Evolutionary conservation across 805 yeast species (phyloP).

Genomic region (Yarrowia deformans): DNA sequence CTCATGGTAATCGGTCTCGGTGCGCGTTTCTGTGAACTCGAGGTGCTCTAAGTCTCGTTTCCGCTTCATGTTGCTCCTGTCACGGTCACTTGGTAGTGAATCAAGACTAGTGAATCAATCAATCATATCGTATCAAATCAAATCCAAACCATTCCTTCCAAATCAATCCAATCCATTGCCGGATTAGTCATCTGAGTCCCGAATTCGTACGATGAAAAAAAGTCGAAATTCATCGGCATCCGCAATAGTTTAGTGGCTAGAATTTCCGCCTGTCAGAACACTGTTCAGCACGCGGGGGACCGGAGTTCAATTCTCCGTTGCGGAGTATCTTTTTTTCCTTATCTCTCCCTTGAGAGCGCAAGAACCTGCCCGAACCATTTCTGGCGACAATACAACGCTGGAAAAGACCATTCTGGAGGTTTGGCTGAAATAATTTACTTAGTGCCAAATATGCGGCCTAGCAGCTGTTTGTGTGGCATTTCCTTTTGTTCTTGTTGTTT

Average conservation of each 20-base stretch:
- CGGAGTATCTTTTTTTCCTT: slow-evolving; percentile 10
- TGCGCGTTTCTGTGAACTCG: no score
- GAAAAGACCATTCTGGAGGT: not conserved
- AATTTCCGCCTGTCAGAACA: slow-evolving; percentile 52
- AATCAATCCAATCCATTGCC: no score
- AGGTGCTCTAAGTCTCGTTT: no score
- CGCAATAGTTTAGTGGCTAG: slow-evolving; percentile 53
- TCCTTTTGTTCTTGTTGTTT: not conserved
- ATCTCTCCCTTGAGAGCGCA: not conserved
- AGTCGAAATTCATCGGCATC: not conserved
- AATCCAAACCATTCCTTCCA: no score
- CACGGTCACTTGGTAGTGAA: no score
- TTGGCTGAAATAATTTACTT: not conserved
- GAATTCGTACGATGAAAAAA: not conserved
- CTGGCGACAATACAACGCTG: not conserved
- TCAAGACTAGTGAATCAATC: no score
- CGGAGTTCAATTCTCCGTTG: slow-evolving; percentile 36
- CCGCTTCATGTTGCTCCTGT: no score
- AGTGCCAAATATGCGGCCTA: not conserved
- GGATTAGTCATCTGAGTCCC: not conserved
- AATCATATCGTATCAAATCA: no score
- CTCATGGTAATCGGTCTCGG: no score
- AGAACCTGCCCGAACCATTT: not conserved
- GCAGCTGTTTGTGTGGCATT: slow-evolving; percentile 5
- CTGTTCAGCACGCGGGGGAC: slow-evolving; percentile 38